Evolutionary conservation across 305 asterid genomes (phyloP).

Genomic region (Fraxinus paxiana): DNA sequence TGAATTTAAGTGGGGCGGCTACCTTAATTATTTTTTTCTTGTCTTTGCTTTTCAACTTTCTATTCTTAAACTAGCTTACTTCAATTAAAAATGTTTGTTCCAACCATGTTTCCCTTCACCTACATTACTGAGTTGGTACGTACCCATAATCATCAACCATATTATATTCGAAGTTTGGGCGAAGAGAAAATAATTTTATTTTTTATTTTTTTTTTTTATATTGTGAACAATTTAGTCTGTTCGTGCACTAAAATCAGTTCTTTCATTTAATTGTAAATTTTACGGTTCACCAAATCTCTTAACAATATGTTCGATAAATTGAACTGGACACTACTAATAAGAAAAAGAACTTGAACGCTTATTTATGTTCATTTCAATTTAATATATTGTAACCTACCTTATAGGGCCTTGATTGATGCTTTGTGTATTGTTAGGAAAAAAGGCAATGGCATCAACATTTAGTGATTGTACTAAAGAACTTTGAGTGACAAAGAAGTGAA

Average conservation of each 20-base stretch:
- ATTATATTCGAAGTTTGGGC: conserved; percentile 1
- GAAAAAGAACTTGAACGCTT: too few relatives aligned
- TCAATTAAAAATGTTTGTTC: conserved; percentile 12
- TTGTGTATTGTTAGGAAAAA: conserved; percentile 37
- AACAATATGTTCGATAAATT: background rate
- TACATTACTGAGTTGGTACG: conserved; percentile 23
- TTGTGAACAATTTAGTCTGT: too few relatives aligned
- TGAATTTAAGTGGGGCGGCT: conserved; percentile 24
- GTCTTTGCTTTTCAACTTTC: background rate
- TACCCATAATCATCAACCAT: conserved; percentile 14
- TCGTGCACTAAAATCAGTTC: too few relatives aligned
- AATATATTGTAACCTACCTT: conserved; percentile 2
- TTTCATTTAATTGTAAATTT: too few relatives aligned
- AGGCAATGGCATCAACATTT: background rate
- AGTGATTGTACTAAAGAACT: conserved; percentile 22
- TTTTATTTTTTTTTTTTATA: too few relatives aligned
- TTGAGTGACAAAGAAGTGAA: conserved; percentile 58
- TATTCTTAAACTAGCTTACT: background rate
- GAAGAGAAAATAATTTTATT: background rate
- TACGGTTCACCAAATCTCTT: too few relatives aligned
- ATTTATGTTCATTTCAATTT: too few relatives aligned
- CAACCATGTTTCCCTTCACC: conserved; percentile 6
- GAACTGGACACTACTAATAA: background rate
- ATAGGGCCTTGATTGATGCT: background rate
- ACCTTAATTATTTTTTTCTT: background rate